Conservation (phyloP, 208 protist species). For the Zelonia costaricensis region DNA sequence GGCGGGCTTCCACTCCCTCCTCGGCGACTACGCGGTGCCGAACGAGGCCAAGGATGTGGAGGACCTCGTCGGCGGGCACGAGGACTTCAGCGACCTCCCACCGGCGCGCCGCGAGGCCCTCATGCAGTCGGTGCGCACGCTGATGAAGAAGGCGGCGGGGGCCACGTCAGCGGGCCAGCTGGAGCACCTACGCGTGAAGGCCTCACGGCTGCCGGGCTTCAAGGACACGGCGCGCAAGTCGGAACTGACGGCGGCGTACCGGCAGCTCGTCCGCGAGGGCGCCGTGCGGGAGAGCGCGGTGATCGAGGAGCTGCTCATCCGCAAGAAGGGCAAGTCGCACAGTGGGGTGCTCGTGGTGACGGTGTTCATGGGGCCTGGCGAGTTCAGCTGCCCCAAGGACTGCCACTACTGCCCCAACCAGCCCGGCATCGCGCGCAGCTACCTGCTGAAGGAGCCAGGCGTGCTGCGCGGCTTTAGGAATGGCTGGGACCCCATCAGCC, state of each 20-base stretch:
- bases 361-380: constrained; percentile 90
- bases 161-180: constrained; percentile 41
- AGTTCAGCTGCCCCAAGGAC: constrained; percentile 93
- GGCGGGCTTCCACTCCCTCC: constrained; percentile 39
- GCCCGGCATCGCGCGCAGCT: constrained; percentile 88
- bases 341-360: constrained; percentile 94
- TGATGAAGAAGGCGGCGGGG: constrained; percentile 37
- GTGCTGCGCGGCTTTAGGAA: constrained; percentile 92
- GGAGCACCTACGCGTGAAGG: constrained; percentile 79
- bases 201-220: constrained; percentile 73
- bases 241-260: constrained; percentile 85
- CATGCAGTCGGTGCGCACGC: constrained; percentile 60
- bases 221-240: constrained; percentile 89
- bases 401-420: constrained; percentile 95
- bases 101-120: constrained; percentile 61
- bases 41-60: constrained; percentile 86
- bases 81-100: constrained; percentile 82
- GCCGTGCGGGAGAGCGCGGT: constrained; percentile 34
- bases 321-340: constrained; percentile 86
- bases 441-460: constrained; percentile 92
- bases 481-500: constrained; percentile 87
- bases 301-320: constrained; percentile 79
- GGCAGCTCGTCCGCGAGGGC: constrained; percentile 73
- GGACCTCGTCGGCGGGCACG: constrained; percentile 69
- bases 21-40: constrained; percentile 60